phyloP scores from a whole-genome alignment of 345 rosid species.

The Salix koriyanagi region DNA sequence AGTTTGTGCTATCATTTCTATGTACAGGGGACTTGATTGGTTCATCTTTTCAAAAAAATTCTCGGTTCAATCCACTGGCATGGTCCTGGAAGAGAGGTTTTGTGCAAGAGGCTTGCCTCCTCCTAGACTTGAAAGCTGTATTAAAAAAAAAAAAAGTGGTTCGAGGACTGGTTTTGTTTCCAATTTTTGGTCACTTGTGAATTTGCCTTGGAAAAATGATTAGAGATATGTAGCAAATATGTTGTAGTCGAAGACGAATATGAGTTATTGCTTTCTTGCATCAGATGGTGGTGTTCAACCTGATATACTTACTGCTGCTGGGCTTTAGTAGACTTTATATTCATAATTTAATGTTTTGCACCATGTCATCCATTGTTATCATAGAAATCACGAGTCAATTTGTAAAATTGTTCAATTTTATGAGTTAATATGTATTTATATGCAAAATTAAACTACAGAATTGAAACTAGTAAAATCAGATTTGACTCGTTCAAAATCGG shows the following conservation, averaged over 20 bases:
- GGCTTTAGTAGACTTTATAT: too few relatives aligned
- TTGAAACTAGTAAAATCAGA: too few relatives aligned
- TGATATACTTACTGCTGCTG: neutral
- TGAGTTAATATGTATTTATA: too few relatives aligned
- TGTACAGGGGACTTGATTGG: conserved; percentile 16
- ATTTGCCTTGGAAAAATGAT: neutral
- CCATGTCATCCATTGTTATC: too few relatives aligned
- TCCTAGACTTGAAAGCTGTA: conserved; percentile 27
- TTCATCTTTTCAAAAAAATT: neutral
- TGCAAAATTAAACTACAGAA: too few relatives aligned
- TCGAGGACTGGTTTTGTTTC: neutral
- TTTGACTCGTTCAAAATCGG: too few relatives aligned
- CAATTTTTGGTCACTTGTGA: neutral
- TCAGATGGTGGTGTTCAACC: neutral
- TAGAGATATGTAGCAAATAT: neutral
- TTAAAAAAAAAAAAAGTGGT: too few relatives aligned
- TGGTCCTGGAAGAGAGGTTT: conserved; percentile 58
- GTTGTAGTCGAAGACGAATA: neutral
- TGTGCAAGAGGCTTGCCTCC: conserved; percentile 36
- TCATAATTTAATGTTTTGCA: too few relatives aligned
- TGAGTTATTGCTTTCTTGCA: neutral
- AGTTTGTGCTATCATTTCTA: neutral
- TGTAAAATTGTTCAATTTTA: too few relatives aligned
- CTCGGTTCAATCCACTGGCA: neutral
- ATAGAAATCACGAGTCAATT: too few relatives aligned